phyloP scores from a whole-genome alignment of 1,284 basidiomycete genomes.

The Omphalotus olearius region DNA sequence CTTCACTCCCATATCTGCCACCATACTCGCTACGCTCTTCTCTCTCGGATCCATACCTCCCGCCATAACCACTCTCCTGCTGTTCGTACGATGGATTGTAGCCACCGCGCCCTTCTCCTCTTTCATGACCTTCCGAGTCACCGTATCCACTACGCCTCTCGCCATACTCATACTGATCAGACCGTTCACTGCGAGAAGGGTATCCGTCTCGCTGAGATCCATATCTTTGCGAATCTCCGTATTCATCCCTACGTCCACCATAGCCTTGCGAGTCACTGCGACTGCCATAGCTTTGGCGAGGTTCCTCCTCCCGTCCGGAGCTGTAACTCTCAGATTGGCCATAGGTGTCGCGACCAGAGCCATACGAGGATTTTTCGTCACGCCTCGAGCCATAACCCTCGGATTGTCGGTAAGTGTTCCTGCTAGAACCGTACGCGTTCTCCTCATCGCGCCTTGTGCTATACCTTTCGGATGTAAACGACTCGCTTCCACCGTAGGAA shows the following conservation, averaged over 20 bases:
- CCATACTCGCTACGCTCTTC: slow-evolving; percentile 12
- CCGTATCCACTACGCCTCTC: neutral
- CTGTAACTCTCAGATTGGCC: slow-evolving; percentile 4
- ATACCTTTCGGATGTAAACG: slow-evolving; percentile 1
- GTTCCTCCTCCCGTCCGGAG: slow-evolving; percentile 2
- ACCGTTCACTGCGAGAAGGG: slow-evolving; percentile 4
- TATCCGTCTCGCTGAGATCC: neutral
- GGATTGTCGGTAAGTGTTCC: slow-evolving; percentile 13
- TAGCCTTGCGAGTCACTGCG: slow-evolving; percentile 2
- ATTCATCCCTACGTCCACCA: slow-evolving; percentile 1
- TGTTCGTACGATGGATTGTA: slow-evolving; percentile 1
- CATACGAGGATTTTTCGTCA: neutral
- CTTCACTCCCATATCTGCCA: neutral
- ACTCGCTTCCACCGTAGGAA: neutral
- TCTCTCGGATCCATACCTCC: neutral
- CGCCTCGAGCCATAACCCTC: slow-evolving; percentile 10
- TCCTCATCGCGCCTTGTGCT: slow-evolving; percentile 6
- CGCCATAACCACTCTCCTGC: slow-evolving; percentile 9
- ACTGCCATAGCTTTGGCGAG: neutral
- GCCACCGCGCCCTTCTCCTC: neutral
- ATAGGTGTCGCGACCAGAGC: slow-evolving; percentile 1
- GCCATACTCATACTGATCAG: neutral
- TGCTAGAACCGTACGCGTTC: neutral
- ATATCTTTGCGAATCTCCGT: neutral
- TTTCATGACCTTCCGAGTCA: neutral